Evolutionary conservation across 1,284 basidiomycete genomes (phyloP).

Genomic region (Cutaneotrichosporon cavernicola): DNA sequence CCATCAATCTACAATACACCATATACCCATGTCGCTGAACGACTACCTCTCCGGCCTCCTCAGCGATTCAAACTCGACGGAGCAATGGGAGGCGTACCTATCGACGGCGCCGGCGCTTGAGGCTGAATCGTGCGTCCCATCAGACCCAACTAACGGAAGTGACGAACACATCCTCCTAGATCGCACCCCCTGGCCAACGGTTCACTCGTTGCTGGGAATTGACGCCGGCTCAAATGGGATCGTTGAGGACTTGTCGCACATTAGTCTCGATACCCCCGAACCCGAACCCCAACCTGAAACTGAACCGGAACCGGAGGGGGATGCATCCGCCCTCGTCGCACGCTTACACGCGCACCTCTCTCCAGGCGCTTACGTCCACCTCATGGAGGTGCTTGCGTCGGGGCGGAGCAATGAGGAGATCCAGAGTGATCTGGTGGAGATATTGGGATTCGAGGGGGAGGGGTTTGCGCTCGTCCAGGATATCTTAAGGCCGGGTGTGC

Average conservation of each 20-base stretch:
- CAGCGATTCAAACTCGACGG: constrained; percentile 19
- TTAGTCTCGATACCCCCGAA: neutral
- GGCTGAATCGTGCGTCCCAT: constrained; percentile 13
- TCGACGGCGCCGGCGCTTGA: constrained; percentile 4
- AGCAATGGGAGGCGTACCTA: constrained; percentile 21
- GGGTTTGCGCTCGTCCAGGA: constrained; percentile 51
- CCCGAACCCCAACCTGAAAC: neutral
- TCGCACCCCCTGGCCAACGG: constrained; percentile 22
- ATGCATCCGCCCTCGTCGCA: constrained; percentile 12
- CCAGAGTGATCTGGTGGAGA: constrained; percentile 72
- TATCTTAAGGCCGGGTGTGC: constrained; percentile 37
- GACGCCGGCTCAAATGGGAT: neutral
- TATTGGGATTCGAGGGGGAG: constrained; percentile 78
- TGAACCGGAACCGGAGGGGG: neutral
- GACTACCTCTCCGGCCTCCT: constrained; percentile 21
- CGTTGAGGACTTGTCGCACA: neutral
- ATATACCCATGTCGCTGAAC: constrained; percentile 19
- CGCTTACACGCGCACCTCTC: constrained; percentile 20
- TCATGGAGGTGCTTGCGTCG: constrained; percentile 41
- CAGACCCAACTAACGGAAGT: neutral
- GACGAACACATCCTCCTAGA: constrained; percentile 11
- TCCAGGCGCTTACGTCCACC: constrained; percentile 33
- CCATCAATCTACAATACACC: neutral
- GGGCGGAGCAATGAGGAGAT: constrained; percentile 64
- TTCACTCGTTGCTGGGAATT: constrained; percentile 18